phyloP scores from a whole-genome alignment of 2,329 filamentous ascomycete genomes.

The Nannizziopsis arthrosporioides region DNA sequence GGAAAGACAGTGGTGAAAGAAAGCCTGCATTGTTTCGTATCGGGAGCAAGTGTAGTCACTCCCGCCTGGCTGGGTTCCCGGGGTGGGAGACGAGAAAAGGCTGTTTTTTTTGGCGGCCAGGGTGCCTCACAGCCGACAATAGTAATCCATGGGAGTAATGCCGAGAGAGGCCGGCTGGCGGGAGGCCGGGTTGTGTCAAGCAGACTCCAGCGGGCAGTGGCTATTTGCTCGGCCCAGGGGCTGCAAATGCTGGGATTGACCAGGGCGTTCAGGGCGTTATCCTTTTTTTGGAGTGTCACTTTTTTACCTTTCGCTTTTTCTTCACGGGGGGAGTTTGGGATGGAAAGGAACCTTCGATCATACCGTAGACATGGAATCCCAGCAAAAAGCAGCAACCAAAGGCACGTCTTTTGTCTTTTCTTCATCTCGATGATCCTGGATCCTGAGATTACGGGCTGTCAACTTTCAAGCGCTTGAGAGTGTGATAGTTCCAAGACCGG shows the following conservation, averaged over 20 bases:
- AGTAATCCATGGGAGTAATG: background rate
- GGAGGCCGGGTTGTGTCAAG: conserved; percentile 3
- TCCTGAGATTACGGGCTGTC: conserved; percentile 1
- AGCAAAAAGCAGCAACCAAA: background rate
- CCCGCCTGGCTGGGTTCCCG: no score
- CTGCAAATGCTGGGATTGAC: background rate
- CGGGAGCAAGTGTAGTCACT: background rate
- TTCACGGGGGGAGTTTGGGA: background rate
- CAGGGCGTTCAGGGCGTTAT: no score
- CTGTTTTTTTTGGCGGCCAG: no score
- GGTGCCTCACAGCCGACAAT: no score
- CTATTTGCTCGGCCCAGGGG: conserved; percentile 1
- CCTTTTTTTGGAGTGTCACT: no score
- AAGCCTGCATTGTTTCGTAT: conserved; percentile 5
- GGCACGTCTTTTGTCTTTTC: background rate
- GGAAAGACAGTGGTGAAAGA: conserved; percentile 5
- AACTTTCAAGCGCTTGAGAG: background rate
- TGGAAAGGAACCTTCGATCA: background rate
- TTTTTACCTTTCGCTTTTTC: background rate
- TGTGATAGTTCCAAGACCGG: conserved; percentile 5
- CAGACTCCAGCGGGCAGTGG: background rate
- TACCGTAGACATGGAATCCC: conserved; percentile 5
- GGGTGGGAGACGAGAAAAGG: no score
- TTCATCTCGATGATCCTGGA: background rate
- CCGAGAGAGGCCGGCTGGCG: background rate